Evolutionary conservation across 768 basidiomycete species (phyloP).

Genomic region (Lentinula boryana): DNA sequence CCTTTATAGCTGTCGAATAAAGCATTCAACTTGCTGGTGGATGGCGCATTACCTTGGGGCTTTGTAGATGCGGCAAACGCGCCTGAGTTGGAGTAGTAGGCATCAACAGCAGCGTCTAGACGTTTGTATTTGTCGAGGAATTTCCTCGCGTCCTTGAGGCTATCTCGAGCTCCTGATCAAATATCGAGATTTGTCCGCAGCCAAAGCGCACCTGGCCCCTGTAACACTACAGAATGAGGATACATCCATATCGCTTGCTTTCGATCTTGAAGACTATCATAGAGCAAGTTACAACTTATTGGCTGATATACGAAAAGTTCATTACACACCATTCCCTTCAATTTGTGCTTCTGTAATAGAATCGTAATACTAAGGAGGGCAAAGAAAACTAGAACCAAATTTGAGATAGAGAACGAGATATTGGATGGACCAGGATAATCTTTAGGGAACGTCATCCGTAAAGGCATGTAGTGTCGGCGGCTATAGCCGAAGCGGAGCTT

Average conservation of each 20-base stretch:
- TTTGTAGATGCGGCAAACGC: conserved; percentile 21
- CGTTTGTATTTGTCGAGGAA: conserved; percentile 68
- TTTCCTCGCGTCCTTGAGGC: conserved; percentile 54
- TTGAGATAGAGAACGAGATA: neutral
- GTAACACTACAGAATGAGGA: conserved; percentile 61
- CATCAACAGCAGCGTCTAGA: conserved; percentile 68
- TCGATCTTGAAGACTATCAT: conserved; percentile 17
- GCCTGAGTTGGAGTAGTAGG: conserved; percentile 57
- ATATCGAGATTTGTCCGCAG: conserved; percentile 12
- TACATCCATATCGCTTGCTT: conserved; percentile 43
- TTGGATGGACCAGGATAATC: neutral
- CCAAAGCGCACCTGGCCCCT: conserved; percentile 57
- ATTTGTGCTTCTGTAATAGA: neutral
- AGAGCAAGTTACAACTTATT: neutral
- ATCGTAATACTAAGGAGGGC: neutral
- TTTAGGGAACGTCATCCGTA: neutral
- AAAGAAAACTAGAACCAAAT: neutral
- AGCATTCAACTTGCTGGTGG: conserved; percentile 45
- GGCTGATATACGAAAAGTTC: neutral
- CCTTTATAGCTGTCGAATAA: conserved; percentile 72
- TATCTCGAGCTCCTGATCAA: conserved; percentile 23
- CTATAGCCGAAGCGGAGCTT: neutral
- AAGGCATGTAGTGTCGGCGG: neutral
- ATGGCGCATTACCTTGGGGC: conserved; percentile 24
- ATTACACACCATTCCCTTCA: neutral